Evolutionary conservation across 148 eudicot species (phyloP).

Genomic region (Fagopyrum esculentum): DNA sequence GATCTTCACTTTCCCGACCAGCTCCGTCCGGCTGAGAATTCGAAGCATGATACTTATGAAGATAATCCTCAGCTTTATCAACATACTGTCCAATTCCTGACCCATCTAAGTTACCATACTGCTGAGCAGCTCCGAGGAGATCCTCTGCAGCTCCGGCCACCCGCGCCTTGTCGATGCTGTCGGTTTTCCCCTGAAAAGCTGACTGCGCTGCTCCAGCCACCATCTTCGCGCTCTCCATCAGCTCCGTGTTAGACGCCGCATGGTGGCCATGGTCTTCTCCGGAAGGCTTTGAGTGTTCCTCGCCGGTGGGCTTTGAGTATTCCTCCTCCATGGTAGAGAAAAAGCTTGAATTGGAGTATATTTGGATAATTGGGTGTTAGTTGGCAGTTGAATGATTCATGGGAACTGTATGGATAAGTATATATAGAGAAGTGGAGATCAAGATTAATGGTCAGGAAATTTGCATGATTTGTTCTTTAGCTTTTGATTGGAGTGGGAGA

Average conservation of each 20-base stretch:
- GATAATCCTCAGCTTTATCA: conserved; percentile 13
- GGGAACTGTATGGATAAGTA: not conserved
- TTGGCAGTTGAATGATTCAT: not conserved
- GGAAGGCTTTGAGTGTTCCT: not conserved
- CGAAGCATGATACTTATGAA: conserved; percentile 23
- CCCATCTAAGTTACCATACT: conserved; percentile 6
- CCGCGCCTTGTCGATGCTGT: conserved; percentile 3
- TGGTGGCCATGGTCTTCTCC: not conserved
- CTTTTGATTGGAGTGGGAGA: not conserved
- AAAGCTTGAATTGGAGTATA: not conserved
- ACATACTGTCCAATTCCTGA: conserved; percentile 2
- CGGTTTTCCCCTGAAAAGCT: not conserved
- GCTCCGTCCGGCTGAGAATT: conserved; percentile 11
- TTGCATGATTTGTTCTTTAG: not conserved
- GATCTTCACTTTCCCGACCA: not conserved
- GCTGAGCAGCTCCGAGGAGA: conserved; percentile 9
- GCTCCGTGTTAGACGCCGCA: not conserved
- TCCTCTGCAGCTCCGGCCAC: conserved; percentile 13
- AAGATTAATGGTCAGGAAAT: not conserved
- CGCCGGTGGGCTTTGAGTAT: not conserved
- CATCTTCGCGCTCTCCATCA: conserved; percentile 8
- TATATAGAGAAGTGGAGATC: conserved; percentile 2
- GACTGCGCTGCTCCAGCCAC: not conserved
- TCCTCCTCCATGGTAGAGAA: not conserved
- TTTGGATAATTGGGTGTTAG: not conserved